Evolutionary conservation across 164 flowering plant species (phyloP).

Genomic region (Protea cynaroides): DNA sequence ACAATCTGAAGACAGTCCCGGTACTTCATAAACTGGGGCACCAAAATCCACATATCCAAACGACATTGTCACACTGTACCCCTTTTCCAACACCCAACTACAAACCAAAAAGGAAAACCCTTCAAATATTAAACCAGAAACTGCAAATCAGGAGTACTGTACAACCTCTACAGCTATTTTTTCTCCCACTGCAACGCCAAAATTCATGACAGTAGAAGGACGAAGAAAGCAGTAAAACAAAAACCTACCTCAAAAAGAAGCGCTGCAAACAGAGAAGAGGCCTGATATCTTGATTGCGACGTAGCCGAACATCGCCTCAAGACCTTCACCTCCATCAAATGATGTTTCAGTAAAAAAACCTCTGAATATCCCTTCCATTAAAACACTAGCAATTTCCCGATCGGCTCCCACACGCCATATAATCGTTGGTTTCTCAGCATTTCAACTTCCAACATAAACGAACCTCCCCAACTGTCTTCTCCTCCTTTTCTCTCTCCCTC

Average conservation of each 20-base stretch:
- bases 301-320: slow-evolving; percentile 23
- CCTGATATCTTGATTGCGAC: slow-evolving; percentile 1
- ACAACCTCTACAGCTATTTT: neutral
- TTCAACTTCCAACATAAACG: slow-evolving; percentile 2
- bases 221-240: neutral
- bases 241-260: slow-evolving; percentile 2
- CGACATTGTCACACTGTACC: neutral
- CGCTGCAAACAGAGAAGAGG: neutral
- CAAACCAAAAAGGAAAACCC: neutral
- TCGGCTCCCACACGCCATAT: slow-evolving; percentile 26
- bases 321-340: slow-evolving; percentile 49
- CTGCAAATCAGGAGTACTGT: neutral
- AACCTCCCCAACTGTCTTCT: neutral
- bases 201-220: neutral
- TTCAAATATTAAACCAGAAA: neutral
- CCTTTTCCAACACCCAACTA: no score
- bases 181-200: neutral
- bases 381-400: slow-evolving; percentile 38
- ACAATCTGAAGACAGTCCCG: neutral
- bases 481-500: neutral
- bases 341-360: slow-evolving; percentile 1
- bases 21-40: neutral
- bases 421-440: slow-evolving; percentile 30
- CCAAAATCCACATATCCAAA: neutral
- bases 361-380: slow-evolving; percentile 38